A percentile compares a stretch with the other conserved stretches of the same genome.
These are phyloP conservation scores for Penstemon davidsonii DNA, from an alignment of 257 asterid species.

Conservation along the genomic window DNA sequence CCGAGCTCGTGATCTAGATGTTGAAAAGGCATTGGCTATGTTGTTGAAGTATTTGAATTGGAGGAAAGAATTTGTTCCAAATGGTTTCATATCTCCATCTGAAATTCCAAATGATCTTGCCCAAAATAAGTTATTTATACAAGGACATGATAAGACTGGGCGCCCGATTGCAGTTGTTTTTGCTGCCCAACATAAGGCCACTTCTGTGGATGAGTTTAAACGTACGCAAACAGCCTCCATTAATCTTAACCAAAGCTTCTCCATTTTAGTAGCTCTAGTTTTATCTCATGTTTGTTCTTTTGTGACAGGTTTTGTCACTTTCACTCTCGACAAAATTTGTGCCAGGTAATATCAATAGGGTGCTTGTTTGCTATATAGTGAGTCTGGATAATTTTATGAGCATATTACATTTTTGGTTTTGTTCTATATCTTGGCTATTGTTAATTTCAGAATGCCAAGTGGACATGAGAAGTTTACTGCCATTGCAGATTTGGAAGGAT, in stretches of 20 bases:
- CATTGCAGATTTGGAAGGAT: slow-evolving; percentile 70
- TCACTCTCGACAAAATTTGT: slow-evolving; percentile 69
- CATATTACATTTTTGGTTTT: background rate
- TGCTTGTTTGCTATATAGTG: background rate
- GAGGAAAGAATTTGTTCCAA: slow-evolving; percentile 72
- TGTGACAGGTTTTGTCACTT: slow-evolving; percentile 74
- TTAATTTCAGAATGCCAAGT: slow-evolving; percentile 53
- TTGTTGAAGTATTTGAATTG: slow-evolving; percentile 71
- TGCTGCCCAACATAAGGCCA: slow-evolving; percentile 71
- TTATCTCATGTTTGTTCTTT: background rate
- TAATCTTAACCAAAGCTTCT: slow-evolving; percentile 9
- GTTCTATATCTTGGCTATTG: background rate
- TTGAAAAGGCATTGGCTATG: slow-evolving; percentile 78
- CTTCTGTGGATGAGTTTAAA: slow-evolving; percentile 67
- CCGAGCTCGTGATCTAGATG: slow-evolving; percentile 87
- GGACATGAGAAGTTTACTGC: slow-evolving; percentile 84
- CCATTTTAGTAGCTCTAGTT: background rate
- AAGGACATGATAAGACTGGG: slow-evolving; percentile 76
- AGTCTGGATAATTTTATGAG: background rate
- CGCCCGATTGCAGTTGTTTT: slow-evolving; percentile 65
- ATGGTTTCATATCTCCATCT: slow-evolving; percentile 50
- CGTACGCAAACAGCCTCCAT: slow-evolving; percentile 43
- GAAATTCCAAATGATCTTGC: slow-evolving; percentile 63
- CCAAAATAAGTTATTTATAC: slow-evolving; percentile 76
- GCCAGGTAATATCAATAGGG: slow-evolving; percentile 51